These are phyloP conservation scores for Strobilomyces confusus DNA, from an alignment of 768 basidiomycete species.

Conservation along the genomic window DNA sequence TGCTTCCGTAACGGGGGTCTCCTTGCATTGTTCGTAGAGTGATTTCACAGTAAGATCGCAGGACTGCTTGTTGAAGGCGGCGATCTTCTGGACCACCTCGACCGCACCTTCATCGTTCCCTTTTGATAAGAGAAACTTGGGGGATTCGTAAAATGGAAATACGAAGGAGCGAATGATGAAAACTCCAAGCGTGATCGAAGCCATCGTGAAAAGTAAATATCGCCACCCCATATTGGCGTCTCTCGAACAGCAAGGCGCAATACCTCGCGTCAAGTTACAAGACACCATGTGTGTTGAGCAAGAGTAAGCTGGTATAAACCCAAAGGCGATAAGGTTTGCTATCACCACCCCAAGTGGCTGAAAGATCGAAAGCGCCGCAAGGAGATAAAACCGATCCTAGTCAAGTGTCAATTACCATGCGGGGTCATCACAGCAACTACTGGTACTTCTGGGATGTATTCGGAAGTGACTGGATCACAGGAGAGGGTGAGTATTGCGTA, in stretches of 20 bases:
- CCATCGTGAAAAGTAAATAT: slow-evolving; percentile 10
- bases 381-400: slow-evolving; percentile 15
- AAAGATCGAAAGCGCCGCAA: slow-evolving; percentile 10
- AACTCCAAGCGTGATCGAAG: slow-evolving; percentile 8
- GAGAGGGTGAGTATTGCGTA: background rate
- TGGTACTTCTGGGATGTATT: slow-evolving; percentile 15
- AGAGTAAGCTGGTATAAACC: slow-evolving; percentile 13
- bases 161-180: slow-evolving; percentile 16
- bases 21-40: slow-evolving; percentile 4
- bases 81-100: slow-evolving; percentile 13
- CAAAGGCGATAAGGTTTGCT: slow-evolving; percentile 4
- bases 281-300: slow-evolving; percentile 10
- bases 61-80: slow-evolving; percentile 7
- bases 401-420: background rate
- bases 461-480: slow-evolving; percentile 4
- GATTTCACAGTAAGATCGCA: slow-evolving; percentile 15
- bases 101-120: slow-evolving; percentile 14
- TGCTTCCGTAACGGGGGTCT: background rate
- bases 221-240: slow-evolving; percentile 19
- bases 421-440: too few species aligned
- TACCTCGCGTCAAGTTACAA: slow-evolving; percentile 11
- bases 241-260: slow-evolving; percentile 15
- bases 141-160: slow-evolving; percentile 16
- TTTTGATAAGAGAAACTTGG: slow-evolving; percentile 11
- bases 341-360: background rate